These are phyloP conservation scores for Leptoxyphium fumago DNA, from an alignment of 2,329 filamentous ascomycete species.

Conservation along the genomic window DNA sequence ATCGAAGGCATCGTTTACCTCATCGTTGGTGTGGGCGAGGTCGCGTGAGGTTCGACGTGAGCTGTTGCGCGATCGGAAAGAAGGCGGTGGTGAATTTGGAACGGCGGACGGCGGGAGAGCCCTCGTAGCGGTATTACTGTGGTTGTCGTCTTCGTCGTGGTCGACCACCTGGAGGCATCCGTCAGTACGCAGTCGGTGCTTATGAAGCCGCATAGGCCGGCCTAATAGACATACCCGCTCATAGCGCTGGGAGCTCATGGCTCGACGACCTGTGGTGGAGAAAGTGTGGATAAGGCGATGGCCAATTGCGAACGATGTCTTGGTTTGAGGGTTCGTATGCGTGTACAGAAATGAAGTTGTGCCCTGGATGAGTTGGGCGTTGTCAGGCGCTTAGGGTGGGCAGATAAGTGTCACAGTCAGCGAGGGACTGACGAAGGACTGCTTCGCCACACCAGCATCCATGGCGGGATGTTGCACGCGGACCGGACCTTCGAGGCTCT, in stretches of 20 bases:
- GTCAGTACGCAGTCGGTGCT: neutral
- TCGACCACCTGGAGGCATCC: constrained; percentile 23
- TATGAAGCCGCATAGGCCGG: constrained; percentile 1
- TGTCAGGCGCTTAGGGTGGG: no score
- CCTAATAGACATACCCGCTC: constrained; percentile 27
- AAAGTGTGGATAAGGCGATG: no score
- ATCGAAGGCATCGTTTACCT: constrained; percentile 86
- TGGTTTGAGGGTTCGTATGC: no score
- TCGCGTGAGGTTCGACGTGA: constrained; percentile 44
- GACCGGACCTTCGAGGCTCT: no score
- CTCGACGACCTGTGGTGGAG: constrained; percentile 5
- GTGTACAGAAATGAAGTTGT: no score
- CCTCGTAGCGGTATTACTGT: constrained; percentile 5
- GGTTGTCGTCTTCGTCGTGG: constrained; percentile 28
- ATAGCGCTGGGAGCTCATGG: constrained; percentile 34
- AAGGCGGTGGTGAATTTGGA: constrained; percentile 47
- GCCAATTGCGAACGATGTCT: no score
- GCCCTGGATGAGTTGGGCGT: no score
- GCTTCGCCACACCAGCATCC: no score
- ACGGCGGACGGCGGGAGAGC: constrained; percentile 21
- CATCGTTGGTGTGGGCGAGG: constrained; percentile 38
- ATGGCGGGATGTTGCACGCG: no score
- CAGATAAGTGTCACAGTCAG: no score
- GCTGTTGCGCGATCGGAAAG: constrained; percentile 74
- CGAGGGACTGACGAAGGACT: no score